These are phyloP conservation scores for Protea cynaroides DNA, from an alignment of 164 flowering plant species.

Conservation along the genomic window DNA sequence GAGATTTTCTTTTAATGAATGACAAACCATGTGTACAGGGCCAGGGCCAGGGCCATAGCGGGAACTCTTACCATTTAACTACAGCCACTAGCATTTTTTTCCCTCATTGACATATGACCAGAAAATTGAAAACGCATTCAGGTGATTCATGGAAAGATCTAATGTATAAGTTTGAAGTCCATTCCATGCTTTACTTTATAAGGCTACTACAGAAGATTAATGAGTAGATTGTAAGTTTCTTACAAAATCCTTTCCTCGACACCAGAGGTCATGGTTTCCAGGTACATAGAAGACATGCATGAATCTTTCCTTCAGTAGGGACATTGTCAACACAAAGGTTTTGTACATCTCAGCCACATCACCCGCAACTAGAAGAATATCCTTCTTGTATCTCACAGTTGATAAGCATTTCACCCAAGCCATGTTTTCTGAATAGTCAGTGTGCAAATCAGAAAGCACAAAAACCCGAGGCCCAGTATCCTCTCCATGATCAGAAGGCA, in stretches of 20 bases:
- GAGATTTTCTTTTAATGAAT: no score
- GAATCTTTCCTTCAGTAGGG: conserved; percentile 55
- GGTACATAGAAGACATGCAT: conserved; percentile 63
- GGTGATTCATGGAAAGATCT: no score
- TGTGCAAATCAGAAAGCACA: conserved; percentile 74
- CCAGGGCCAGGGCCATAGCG: no score
- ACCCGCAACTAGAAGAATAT: conserved; percentile 75
- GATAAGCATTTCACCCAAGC: conserved; percentile 54
- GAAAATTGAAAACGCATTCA: no score
- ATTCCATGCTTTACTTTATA: no score
- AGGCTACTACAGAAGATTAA: no score
- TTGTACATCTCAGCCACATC: conserved; percentile 69
- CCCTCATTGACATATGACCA: no score
- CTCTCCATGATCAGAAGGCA: conserved; percentile 15
- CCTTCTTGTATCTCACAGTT: conserved; percentile 26
- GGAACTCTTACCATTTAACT: no score
- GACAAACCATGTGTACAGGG: no score
- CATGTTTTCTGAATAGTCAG: conserved; percentile 75
- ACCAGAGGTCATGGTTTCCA: conserved; percentile 81
- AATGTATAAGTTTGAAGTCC: no score
- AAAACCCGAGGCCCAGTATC: conserved; percentile 40
- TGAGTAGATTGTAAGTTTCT: conserved; percentile 9
- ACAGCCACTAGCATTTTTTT: no score
- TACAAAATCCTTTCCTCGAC: conserved; percentile 52
- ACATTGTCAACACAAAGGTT: conserved; percentile 59